Base-by-base conservation (phyloP, 257 asterid genomes). In the Marsdenia floribunda region DNA sequence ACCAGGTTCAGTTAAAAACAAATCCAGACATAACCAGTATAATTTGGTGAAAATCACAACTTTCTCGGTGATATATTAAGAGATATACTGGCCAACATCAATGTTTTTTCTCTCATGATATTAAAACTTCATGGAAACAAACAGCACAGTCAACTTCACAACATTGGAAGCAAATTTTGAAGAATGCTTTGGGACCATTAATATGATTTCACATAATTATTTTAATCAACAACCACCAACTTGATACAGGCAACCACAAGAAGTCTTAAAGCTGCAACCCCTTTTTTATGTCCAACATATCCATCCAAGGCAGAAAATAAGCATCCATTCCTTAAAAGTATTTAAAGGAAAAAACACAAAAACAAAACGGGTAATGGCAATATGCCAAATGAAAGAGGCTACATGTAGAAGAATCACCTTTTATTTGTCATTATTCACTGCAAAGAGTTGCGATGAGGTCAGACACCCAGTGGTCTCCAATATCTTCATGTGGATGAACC, bases 351-450 rank as follows among this genome's bases (percentile, higher is more conserved):
- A 59, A 4, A 49, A 16, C 40, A 37, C 42, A 15, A 42, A 14
- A 37, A 40, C 0, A 22, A 73, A 21, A 59, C 6, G 15, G 16
- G 26, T 47, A 35, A 8, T 38, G 61, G 3, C 21, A 14, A 19
- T 40, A 73, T 37, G 46, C n/a, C n/a, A 49, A 54, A 54, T 54
- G 60, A 54, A 65, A 35, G 72, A 63, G 61, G 42, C 53, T 50
- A 50, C 35, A 21, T 59, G 14, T 64, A 66, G 70, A 55, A 68
- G 44, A 55, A 76, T 57, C 74, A 55, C 21, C 49, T 55, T 19
- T 57, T 29, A 19, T 71, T 24, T 29, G 65, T 44, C 71, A 69
- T 13, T 57, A 29, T 70, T 66, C 16, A 61, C 38, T 11, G 3
- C 46, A 4, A 42, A 71, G n/a, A 58, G 40, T 63, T 29, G 46